A percentile compares a stretch with the other conserved stretches of the same genome.
These are phyloP conservation scores for Mycena capillaripes DNA, from an alignment of 768 basidiomycete genomes.

Conservation along the genomic window DNA sequence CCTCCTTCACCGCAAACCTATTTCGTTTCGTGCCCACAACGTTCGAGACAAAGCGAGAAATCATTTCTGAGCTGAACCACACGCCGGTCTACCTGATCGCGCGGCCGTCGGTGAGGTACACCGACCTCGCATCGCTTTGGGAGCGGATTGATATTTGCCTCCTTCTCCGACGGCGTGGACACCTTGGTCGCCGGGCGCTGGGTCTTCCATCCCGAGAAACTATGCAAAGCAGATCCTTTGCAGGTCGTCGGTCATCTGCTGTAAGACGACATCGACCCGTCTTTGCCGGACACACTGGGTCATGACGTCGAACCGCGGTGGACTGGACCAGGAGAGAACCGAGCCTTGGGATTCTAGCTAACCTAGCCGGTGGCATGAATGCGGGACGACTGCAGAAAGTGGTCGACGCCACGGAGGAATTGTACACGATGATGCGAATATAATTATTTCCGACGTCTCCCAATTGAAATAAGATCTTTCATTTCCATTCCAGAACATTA, in stretches of 20 bases:
- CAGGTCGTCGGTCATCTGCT: background rate
- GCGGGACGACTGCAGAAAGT: no score
- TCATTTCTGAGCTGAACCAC: background rate
- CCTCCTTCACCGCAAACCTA: background rate
- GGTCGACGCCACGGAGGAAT: no score
- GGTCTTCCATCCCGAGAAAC: background rate
- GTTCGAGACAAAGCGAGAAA: background rate
- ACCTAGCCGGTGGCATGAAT: no score
- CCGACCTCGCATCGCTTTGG: background rate
- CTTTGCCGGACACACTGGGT: background rate
- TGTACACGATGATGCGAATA: no score
- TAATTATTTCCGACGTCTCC: no score
- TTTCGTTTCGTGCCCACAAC: slow-evolving; percentile 2
- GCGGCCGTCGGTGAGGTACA: background rate
- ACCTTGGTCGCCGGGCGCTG: background rate
- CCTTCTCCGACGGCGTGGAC: background rate
- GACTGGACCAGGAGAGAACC: background rate
- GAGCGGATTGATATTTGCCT: background rate
- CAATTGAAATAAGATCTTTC: no score
- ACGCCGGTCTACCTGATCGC: background rate
- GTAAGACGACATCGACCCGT: background rate
- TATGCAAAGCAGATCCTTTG: background rate
- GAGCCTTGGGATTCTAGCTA: no score
- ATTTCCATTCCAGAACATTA: no score
- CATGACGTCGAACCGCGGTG: background rate